Base-by-base conservation (phyloP, 2,329 filamentous ascomycete species). In the Didymella sp. region DNA sequence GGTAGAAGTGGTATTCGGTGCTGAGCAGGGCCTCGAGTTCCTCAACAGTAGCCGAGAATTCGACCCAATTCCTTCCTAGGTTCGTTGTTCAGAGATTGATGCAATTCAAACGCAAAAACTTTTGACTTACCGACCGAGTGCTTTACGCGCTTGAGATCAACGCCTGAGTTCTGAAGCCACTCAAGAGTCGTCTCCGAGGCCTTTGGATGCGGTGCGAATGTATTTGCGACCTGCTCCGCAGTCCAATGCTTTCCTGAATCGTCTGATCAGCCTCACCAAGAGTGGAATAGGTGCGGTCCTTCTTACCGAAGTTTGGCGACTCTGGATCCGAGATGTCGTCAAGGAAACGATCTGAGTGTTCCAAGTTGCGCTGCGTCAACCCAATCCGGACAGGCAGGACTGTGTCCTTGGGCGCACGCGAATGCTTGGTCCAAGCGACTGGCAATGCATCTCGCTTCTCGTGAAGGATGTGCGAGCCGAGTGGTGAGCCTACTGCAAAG, bases 271-370 rank as follows among this genome's bases (percentile, higher is more conserved):
- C 27, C 8, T n/a, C 8, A 6, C 7, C 12, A 17, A 45, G 3
- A 12, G 8, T n/a, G 8, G 4, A 17, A 1, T 6, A 1, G 13
- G 9, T 1, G 9, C 5, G 13, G 1, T 5, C 4, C 7, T 5
- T 19, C 44, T 60, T 48, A 61, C 62, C 60, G 27, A 61, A 65
- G 13, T 63, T 65, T 4, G 53, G 53, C 11, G 62, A 65, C 21
- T 63, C 60, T 31, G 60, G 62, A 42, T 65, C 56, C 6, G 60
- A 61, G 33, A 65, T 61, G 19, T 65, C 62, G 1, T 55, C 48
- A 5, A 65, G 54, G n/a, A 56, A 60, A 4, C 45, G 56, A 19
- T 63, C 58, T n/a, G 48, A 52, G 11, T 61, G 51, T 21, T 65
- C 58, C 30, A 65, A 35, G n/a, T 65, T 65, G 12, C 54, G 56